A percentile compares a stretch with the other conserved stretches of the same genome.
Evolutionary conservation across 805 yeast species (phyloP).

Genomic region (Blastobotrys peoriensis): DNA sequence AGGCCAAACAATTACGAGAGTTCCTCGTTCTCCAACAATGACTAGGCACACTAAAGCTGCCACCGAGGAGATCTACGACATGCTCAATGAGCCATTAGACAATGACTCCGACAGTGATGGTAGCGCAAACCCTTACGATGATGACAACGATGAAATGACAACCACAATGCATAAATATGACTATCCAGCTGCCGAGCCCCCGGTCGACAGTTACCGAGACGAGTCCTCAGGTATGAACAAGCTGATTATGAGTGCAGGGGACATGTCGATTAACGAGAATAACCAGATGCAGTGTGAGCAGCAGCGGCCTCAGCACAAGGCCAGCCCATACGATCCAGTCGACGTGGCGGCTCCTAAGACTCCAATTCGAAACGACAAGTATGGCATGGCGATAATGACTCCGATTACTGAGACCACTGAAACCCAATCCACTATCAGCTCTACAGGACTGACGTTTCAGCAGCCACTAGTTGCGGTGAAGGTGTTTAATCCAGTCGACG

Average conservation of each 20-base stretch:
- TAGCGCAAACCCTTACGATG: constrained; percentile 15
- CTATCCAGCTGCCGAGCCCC: background rate
- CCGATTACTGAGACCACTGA: constrained; percentile 29
- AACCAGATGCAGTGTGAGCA: background rate
- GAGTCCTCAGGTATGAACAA: constrained; percentile 9
- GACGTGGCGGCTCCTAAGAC: no score
- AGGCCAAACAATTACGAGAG: constrained; percentile 12
- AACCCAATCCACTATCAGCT: constrained; percentile 6
- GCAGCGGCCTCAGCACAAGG: no score
- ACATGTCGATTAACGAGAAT: constrained; percentile 4
- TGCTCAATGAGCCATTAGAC: constrained; percentile 48
- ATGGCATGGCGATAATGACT: constrained; percentile 21
- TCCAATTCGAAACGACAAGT: constrained; percentile 1
- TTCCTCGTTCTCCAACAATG: constrained; percentile 60
- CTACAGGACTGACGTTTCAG: background rate
- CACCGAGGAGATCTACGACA: constrained; percentile 60
- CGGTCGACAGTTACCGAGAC: constrained; percentile 2
- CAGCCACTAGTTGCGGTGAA: background rate
- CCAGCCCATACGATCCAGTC: no score
- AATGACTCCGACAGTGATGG: constrained; percentile 17
- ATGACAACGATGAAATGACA: constrained; percentile 16
- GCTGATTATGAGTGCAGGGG: background rate
- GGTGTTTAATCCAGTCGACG: constrained; percentile 9
- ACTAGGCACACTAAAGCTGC: constrained; percentile 74
- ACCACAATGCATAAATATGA: constrained; percentile 3